Conservation (phyloP, 2,329 filamentous ascomycete species). For the Metarhizium guizhouense region DNA sequence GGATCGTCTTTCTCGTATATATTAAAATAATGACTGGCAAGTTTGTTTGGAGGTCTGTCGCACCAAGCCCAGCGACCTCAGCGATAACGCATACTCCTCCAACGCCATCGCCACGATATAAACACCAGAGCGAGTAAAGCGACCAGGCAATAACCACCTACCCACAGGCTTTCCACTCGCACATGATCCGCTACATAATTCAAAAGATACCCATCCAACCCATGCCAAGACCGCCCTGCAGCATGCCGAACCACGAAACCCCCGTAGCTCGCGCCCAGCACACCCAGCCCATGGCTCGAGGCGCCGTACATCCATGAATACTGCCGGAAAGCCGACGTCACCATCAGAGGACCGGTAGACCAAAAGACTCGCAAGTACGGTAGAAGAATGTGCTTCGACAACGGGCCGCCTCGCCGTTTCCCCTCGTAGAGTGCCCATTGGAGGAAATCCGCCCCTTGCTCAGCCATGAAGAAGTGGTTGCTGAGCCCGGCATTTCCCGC, state of each 20-base stretch:
- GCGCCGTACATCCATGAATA: slow-evolving; percentile 10
- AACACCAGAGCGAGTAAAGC: background rate
- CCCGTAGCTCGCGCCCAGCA: slow-evolving; percentile 10
- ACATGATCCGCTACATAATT: slow-evolving; percentile 14
- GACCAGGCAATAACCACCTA: background rate
- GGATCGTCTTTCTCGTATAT: too few species aligned
- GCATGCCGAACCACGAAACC: slow-evolving; percentile 10
- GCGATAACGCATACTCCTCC: background rate
- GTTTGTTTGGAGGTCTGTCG: too few species aligned
- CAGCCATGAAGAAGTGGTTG: slow-evolving; percentile 18
- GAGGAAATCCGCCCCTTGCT: slow-evolving; percentile 10
- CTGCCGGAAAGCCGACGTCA: slow-evolving; percentile 11
- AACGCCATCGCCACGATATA: background rate
- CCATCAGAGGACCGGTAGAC: slow-evolving; percentile 17
- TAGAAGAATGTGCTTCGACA: slow-evolving; percentile 9
- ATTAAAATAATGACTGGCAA: too few species aligned
- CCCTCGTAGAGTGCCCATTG: slow-evolving; percentile 13
- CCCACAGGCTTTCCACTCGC: background rate
- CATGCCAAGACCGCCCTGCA: slow-evolving; percentile 16
- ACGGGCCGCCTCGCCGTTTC: slow-evolving; percentile 10
- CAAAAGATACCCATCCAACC: slow-evolving; percentile 11
- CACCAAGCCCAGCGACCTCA: too few species aligned
- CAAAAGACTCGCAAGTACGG: slow-evolving; percentile 17
- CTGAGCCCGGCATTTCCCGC: slow-evolving; percentile 9
- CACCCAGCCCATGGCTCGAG: background rate